Evolutionary conservation across 2,329 filamentous ascomycete species (phyloP), one percentile per base, ranked within the genome.

Genomic region (Pyrenophora graminea): DNA sequence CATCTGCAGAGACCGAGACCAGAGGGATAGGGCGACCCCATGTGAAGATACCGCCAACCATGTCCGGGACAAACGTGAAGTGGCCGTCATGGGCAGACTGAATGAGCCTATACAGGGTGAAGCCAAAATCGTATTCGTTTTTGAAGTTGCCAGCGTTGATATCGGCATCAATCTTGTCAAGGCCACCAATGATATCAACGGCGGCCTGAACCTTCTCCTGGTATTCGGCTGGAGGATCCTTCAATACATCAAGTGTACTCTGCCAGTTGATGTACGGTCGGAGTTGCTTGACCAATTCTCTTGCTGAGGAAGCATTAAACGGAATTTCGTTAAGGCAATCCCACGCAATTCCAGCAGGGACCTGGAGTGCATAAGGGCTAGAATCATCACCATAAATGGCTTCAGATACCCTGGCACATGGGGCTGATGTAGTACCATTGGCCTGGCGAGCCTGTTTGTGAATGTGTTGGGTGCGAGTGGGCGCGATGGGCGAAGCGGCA

Each of bases 71-170:
- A 63, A 80, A 84, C 1, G 71, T 66, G 50, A 87, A 84, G 64
- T 90, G 87, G 2, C 85, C 85, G 64, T 90, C 86, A 58, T 88
- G 84, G 2, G 82, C 81, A 1, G 77, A 76, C 17, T 76, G 75
- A 40, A 86, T 77, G 12, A 83, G 68, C 31, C 76, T 69, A 49
- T 81, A 80, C 2, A 89, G 73, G 23, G 82, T 81, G 55, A 67
- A 75, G 8, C 76, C 77, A 54, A 79, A 80, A 15, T 71, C 69
- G 45, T 77, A 78, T 51, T 79, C 76, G 41, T 61, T 74, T 30
- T 59, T 60, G 57, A 75, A 77, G 12, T 58, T 56, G 13, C 70
- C 72, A 15, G 64, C 58, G 30, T 70, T 64, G 13, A 77, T 68
- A 6, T 73, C 70, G 7, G 61, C 56, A 27, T 67, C 69, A 31